Percentiles rank a stretch among this genome's conserved stretches.
These are phyloP conservation scores for Oropetium thomaeum DNA, from an alignment of 176 grass and related monocot genomes.

Conservation along the genomic window DNA sequence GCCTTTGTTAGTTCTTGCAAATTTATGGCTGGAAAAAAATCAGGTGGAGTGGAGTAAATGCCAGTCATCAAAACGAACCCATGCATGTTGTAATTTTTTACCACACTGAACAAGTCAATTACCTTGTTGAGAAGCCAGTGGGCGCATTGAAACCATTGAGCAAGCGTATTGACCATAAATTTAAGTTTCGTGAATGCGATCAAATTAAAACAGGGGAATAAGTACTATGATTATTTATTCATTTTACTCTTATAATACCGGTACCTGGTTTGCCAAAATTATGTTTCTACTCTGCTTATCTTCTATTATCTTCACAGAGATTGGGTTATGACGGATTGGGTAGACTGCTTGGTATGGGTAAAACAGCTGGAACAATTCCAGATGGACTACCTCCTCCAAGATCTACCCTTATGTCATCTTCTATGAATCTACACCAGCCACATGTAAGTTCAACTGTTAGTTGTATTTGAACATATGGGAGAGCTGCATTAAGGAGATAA, in stretches of 20 bases:
- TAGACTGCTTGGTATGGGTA: constrained; percentile 67
- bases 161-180: too few species aligned
- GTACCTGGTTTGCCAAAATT: background rate
- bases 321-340: constrained; percentile 64
- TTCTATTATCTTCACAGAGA: constrained; percentile 39
- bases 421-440: constrained; percentile 57
- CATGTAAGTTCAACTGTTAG: constrained; percentile 52
- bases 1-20: too few species aligned
- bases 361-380: constrained; percentile 62
- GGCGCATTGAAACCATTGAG: too few species aligned
- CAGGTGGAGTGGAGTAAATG: too few species aligned
- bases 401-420: constrained; percentile 63
- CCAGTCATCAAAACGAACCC: too few species aligned
- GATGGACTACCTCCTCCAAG: constrained; percentile 77
- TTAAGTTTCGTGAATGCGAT: too few species aligned
- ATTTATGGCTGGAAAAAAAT: too few species aligned
- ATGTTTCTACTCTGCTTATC: constrained; percentile 14
- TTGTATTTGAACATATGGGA: background rate
- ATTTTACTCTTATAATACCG: background rate
- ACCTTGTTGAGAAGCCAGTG: too few species aligned
- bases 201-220: too few species aligned
- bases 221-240: too few species aligned
- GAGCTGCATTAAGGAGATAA: background rate
- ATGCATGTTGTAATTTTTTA: too few species aligned
- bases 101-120: too few species aligned